Base-by-base conservation (phyloP, 768 basidiomycete genomes). In the Tylopilus balloui region DNA sequence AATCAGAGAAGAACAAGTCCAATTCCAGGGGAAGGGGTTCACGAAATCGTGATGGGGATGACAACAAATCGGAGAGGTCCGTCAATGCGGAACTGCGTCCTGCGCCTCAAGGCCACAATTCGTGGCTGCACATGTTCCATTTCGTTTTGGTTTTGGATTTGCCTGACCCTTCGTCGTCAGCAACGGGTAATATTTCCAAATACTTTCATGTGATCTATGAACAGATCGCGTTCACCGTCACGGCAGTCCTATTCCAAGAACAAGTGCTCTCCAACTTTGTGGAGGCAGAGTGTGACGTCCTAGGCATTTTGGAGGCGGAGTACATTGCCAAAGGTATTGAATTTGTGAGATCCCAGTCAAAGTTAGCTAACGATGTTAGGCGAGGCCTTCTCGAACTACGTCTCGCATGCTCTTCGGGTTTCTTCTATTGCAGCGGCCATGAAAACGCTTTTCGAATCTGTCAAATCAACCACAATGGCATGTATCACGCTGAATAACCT, bases 171-270 rank as follows among this genome's bases (percentile, higher is more conserved):
- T 89, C 89, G 9, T 91, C 87, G 12, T 86, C 86, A 8, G 80
- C 84, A 19, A 84, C 83, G 5, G 86, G 86, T 12, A 88, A 87
- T 59, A 71, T 91, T 25, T 71, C 79, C 42, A 84, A 81, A 63
- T 88, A 92, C 62, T 83, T 91, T 57, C 90, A 95, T 61, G 80
- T 84, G 39, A 79, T 96, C 32, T 96, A 96, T 61, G 80, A 90
- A 53, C 92, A 93, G 61, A 78, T 95, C 48, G 86, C 84, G 0
- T 94, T 94, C 70, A 86, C 88, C 3, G 74, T 92, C 54, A 92
- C 94, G 2, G 96, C 95, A 6, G 92, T 94, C 9, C 74, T 97
- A 37, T 94, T 86, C 57, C 88, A 92, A 62, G 86, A 96, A 62
- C 95, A 99, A 68, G 85, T 91, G 4, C 67, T 86, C 44, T 82